Evolutionary conservation across 306 rosid species (phyloP).

Genomic region (Cucurbita argyrosperma): DNA sequence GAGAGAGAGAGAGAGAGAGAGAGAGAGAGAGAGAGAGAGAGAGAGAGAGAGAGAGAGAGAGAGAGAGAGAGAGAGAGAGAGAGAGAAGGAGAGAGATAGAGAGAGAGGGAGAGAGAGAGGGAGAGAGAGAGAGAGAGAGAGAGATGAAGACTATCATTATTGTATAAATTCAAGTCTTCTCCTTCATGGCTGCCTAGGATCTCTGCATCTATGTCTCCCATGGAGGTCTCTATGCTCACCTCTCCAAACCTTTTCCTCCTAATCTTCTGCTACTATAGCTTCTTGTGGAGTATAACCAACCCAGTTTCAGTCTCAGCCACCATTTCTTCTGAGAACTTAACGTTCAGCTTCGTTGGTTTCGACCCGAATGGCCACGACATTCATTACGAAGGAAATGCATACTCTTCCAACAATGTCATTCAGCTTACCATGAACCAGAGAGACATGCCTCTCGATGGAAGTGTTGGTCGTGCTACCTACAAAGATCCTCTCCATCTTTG

Average conservation of each 20-base stretch:
- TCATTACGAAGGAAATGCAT: not conserved
- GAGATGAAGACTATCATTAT: not conserved
- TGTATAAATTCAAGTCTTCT: not conserved
- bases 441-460: not conserved
- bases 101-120: no score
- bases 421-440: not conserved
- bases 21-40: not conserved
- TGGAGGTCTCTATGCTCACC: not conserved
- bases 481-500: slow-evolving; percentile 8
- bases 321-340: not conserved
- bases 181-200: not conserved
- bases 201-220: not conserved
- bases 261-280: not conserved
- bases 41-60: no score
- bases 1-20: no score
- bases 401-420: not conserved
- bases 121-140: not conserved
- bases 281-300: not conserved
- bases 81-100: no score
- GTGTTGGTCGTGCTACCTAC: not conserved
- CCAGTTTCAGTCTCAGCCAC: not conserved
- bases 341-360: not conserved
- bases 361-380: not conserved
- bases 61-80: not conserved
- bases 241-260: not conserved